A percentile compares a stretch with the other conserved stretches of the same genome.
Evolutionary conservation across 495 filamentous ascomycete genomes (phyloP).

Genomic region (Penicillium parvum): DNA sequence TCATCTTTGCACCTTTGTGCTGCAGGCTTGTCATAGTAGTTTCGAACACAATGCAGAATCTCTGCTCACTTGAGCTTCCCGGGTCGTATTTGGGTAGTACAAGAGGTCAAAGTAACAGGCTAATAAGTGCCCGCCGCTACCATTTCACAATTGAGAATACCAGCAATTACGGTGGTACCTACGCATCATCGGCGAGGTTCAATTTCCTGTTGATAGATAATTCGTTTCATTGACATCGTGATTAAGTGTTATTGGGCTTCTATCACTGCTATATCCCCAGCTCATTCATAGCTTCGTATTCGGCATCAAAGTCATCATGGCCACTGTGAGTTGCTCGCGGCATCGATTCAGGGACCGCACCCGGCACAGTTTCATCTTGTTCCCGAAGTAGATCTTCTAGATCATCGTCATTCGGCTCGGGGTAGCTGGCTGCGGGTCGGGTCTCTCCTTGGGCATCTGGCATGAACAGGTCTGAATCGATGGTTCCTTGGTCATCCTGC

Average conservation of each 20-base stretch:
- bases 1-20: constrained; percentile 9
- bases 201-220: too few species aligned
- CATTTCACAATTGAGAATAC: too few species aligned
- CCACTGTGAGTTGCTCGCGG: background rate
- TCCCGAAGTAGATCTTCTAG: constrained; percentile 36
- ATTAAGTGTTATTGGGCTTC: too few species aligned
- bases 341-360: background rate
- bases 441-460: constrained; percentile 16
- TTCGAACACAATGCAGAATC: background rate
- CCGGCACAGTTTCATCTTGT: constrained; percentile 18
- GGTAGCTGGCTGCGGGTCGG: constrained; percentile 8
- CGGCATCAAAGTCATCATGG: constrained; percentile 24
- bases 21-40: constrained; percentile 5
- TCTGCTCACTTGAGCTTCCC: too few species aligned
- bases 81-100: too few species aligned
- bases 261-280: constrained; percentile 25
- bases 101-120: too few species aligned
- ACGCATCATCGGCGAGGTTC: too few species aligned
- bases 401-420: constrained; percentile 33
- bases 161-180: too few species aligned
- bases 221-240: constrained; percentile 6
- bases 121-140: too few species aligned
- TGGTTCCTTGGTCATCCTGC: background rate
- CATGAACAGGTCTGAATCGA: constrained; percentile 27
- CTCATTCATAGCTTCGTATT: constrained; percentile 35